These are phyloP conservation scores for Hyphopichia khmerensis DNA, from an alignment of 1,139 yeast genomes.

Conservation along the genomic window DNA sequence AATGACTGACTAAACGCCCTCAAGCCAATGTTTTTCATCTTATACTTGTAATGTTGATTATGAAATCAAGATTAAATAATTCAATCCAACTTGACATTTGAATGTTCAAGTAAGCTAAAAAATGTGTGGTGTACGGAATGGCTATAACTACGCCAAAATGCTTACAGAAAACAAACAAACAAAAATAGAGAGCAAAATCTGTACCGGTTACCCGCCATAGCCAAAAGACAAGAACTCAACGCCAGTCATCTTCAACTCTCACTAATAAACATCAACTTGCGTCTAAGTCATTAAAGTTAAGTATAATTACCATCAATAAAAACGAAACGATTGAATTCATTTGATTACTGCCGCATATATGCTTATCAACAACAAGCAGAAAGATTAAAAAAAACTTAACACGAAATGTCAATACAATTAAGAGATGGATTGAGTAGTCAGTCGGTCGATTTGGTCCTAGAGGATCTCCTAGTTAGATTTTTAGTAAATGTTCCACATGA, in stretches of 20 bases:
- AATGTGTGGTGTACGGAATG: not conserved
- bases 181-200: not conserved
- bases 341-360: not conserved
- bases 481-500: constrained; percentile 90
- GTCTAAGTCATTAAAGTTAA: not conserved
- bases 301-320: not conserved
- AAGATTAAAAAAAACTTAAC: not conserved
- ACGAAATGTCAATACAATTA: constrained; percentile 51
- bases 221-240: too few relatives aligned
- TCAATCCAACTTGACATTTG: too few relatives aligned
- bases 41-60: not conserved
- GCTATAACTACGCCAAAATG: not conserved
- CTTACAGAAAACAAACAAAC: not conserved
- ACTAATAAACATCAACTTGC: not conserved
- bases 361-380: not conserved
- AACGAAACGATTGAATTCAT: not conserved
- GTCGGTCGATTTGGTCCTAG: constrained; percentile 74
- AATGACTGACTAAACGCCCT: constrained; percentile 4
- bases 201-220: not conserved
- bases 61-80: too few relatives aligned
- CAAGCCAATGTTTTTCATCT: not conserved
- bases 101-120: too few relatives aligned
- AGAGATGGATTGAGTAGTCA: constrained; percentile 56
- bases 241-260: not conserved
- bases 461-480: constrained; percentile 86